phyloP scores from a whole-genome alignment of 2,329 filamentous ascomycete species.

The Amphichorda felina region DNA sequence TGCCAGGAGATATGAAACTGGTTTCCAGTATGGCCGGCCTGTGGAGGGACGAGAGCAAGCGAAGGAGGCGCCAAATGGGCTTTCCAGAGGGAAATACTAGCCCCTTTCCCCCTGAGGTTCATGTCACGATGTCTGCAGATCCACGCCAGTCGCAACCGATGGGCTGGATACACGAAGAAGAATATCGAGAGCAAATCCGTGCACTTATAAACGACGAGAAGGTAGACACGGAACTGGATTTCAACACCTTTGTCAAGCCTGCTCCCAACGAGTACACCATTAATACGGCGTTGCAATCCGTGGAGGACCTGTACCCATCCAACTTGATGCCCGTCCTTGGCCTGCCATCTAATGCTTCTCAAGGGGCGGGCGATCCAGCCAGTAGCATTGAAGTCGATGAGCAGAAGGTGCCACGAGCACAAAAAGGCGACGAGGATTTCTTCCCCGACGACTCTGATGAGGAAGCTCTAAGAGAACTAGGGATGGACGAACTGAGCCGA shows the following conservation, averaged over 20 bases:
- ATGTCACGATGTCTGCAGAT: slow-evolving; percentile 85
- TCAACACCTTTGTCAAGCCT: slow-evolving; percentile 53
- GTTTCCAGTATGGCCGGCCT: slow-evolving; percentile 90
- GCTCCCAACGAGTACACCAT: slow-evolving; percentile 43
- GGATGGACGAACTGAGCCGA: too few species aligned
- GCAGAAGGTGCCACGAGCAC: slow-evolving; percentile 33
- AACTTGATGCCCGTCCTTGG: slow-evolving; percentile 33
- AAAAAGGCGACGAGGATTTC: slow-evolving; percentile 34
- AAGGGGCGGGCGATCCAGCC: slow-evolving; percentile 16
- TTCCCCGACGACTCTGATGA: slow-evolving; percentile 42
- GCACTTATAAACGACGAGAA: slow-evolving; percentile 51
- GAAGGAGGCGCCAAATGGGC: slow-evolving; percentile 62
- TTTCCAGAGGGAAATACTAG: slow-evolving; percentile 49
- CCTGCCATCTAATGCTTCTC: slow-evolving; percentile 11
- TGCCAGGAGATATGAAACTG: slow-evolving; percentile 60
- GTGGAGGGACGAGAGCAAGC: slow-evolving; percentile 80
- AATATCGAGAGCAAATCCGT: slow-evolving; percentile 56
- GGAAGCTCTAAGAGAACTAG: slow-evolving; percentile 23
- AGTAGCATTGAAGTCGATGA: slow-evolving; percentile 55
- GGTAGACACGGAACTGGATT: slow-evolving; percentile 30
- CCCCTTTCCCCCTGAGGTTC: slow-evolving; percentile 68
- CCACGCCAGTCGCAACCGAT: slow-evolving; percentile 57
- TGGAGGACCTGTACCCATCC: slow-evolving; percentile 71
- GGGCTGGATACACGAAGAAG: slow-evolving; percentile 90
- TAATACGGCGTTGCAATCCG: slow-evolving; percentile 70